phyloP scores from a whole-genome alignment of 1,284 basidiomycete species.

The Gymnopus androsaceus region DNA sequence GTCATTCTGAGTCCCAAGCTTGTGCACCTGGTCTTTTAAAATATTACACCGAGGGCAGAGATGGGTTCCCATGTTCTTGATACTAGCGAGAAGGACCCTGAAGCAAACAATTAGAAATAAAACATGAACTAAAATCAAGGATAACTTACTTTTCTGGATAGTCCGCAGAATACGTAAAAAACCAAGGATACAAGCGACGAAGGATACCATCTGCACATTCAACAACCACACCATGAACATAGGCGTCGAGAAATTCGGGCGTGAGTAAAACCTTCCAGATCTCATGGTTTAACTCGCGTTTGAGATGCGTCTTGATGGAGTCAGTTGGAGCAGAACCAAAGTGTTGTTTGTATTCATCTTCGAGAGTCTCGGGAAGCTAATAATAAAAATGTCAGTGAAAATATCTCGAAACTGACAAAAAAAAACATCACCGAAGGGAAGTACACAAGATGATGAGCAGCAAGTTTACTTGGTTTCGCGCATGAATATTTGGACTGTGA shows the following conservation, averaged over 20 bases:
- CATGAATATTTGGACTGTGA: slow-evolving; percentile 33
- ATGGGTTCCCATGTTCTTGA: slow-evolving; percentile 26
- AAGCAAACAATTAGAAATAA: neutral
- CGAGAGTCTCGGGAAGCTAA: slow-evolving; percentile 27
- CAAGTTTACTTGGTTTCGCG: slow-evolving; percentile 18
- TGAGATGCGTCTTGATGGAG: slow-evolving; percentile 29
- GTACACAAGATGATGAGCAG: slow-evolving; percentile 21
- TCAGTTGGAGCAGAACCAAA: slow-evolving; percentile 13
- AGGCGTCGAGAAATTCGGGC: slow-evolving; percentile 31
- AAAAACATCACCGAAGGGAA: slow-evolving; percentile 22
- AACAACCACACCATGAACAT: slow-evolving; percentile 30
- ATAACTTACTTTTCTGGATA: slow-evolving; percentile 41
- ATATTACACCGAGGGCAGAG: slow-evolving; percentile 31
- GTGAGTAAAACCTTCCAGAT: slow-evolving; percentile 29
- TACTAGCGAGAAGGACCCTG: slow-evolving; percentile 31
- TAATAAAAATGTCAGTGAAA: slow-evolving; percentile 5
- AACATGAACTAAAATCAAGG: neutral
- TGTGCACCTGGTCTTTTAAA: slow-evolving; percentile 10
- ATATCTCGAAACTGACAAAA: slow-evolving; percentile 1
- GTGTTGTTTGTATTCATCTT: slow-evolving; percentile 8
- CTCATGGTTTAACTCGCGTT: slow-evolving; percentile 35
- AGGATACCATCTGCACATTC: slow-evolving; percentile 33
- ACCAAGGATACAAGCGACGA: slow-evolving; percentile 30
- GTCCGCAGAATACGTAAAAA: slow-evolving; percentile 41
- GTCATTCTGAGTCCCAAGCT: neutral